These are phyloP conservation scores for Blastobotrys mokoenaii DNA, from an alignment of 805 yeast species.

Conservation along the genomic window DNA sequence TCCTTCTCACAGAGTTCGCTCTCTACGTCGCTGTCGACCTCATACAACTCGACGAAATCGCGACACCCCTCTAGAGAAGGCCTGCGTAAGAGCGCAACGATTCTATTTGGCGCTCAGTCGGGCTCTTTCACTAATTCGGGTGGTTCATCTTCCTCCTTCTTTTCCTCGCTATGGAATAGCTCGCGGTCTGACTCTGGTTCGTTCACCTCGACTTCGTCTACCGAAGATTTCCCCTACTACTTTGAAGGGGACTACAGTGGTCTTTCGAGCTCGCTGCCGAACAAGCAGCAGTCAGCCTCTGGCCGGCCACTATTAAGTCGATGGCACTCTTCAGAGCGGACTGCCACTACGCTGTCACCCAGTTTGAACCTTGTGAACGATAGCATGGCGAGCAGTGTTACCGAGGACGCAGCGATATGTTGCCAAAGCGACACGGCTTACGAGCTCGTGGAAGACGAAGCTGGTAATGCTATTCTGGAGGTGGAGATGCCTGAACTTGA, in stretches of 20 bases:
- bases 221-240: not conserved
- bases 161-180: not conserved
- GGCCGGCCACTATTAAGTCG: conserved; percentile 8
- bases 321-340: conserved; percentile 10
- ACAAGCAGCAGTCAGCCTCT: not conserved
- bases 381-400: not conserved
- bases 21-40: conserved; percentile 12
- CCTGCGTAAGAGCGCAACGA: not conserved
- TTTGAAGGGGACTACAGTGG: conserved; percentile 1
- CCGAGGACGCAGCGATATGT: not conserved
- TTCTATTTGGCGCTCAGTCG: not conserved
- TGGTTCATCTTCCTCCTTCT: not conserved
- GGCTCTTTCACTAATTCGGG: not conserved
- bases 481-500: not conserved
- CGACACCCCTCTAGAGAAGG: conserved; percentile 7
- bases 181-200: not conserved
- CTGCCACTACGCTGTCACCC: conserved; percentile 7
- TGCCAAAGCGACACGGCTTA: not conserved
- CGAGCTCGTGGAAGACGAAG: not conserved
- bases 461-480: not conserved
- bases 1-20: conserved; percentile 16
- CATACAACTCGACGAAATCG: not conserved
- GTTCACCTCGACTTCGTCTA: not conserved
- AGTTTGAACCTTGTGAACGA: not conserved
- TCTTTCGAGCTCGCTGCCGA: conserved; percentile 1